Percentiles rank a stretch among this genome's conserved stretches.
Evolutionary conservation across 306 rosid genomes (phyloP).

Genomic region (Hippophae rhamnoides): DNA sequence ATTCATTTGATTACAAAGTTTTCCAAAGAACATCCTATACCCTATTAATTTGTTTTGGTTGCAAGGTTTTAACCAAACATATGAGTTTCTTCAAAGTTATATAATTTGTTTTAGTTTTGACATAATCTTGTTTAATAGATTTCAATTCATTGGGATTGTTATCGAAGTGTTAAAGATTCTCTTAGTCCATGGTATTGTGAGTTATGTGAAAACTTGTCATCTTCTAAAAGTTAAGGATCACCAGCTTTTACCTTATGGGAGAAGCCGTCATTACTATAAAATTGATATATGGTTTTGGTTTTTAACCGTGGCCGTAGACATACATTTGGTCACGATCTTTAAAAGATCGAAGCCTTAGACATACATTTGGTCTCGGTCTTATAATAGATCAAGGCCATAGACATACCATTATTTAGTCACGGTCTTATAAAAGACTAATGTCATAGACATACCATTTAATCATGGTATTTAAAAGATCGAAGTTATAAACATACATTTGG

Average conservation of each 20-base stretch:
- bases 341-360: too few relatives aligned
- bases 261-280: slow-evolving; percentile 24
- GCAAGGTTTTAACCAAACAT: slow-evolving; percentile 58
- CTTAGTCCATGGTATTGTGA: slow-evolving; percentile 96
- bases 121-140: slow-evolving; percentile 41
- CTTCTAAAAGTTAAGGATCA: slow-evolving; percentile 41
- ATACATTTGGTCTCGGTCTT: too few relatives aligned
- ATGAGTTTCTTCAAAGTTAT: slow-evolving; percentile 2
- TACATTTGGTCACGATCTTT: too few relatives aligned
- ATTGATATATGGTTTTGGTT: too few relatives aligned
- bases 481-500: too few relatives aligned
- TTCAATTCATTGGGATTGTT: slow-evolving; percentile 87
- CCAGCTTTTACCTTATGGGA: slow-evolving; percentile 72
- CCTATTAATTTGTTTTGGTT: slow-evolving; percentile 78
- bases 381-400: too few relatives aligned
- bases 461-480: too few relatives aligned
- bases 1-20: slow-evolving; percentile 34
- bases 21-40: slow-evolving; percentile 72
- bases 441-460: too few relatives aligned
- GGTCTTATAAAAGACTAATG: too few relatives aligned
- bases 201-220: slow-evolving; percentile 61
- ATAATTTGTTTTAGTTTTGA: slow-evolving; percentile 14
- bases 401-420: too few relatives aligned
- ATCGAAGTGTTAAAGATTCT: slow-evolving; percentile 69
- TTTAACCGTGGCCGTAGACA: too few relatives aligned